Evolutionary conservation across 352 stramenopile species (phyloP).

Genomic region (Pythium aquatile): DNA sequence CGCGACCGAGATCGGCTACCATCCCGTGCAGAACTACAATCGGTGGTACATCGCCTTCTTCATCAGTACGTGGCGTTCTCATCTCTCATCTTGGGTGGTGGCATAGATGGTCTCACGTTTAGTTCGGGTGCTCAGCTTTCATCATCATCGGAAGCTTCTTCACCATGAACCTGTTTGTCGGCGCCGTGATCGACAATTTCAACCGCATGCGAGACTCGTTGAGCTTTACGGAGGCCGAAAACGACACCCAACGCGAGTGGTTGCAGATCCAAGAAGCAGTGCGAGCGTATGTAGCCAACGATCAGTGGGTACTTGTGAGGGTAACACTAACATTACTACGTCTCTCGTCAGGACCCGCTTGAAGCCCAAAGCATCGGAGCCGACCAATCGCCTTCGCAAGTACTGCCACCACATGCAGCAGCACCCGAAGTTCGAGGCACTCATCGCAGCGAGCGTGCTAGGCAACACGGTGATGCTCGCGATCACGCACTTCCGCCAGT

Average conservation of each 20-base stretch:
- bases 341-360: constrained; percentile 28
- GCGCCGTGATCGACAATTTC: constrained; percentile 89
- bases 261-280: constrained; percentile 46
- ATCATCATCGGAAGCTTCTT: constrained; percentile 87
- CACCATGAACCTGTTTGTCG: constrained; percentile 87
- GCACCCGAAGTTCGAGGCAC: constrained; percentile 33
- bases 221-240: constrained; percentile 40
- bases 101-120: background rate
- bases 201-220: constrained; percentile 55
- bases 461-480: constrained; percentile 44
- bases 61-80: constrained; percentile 34
- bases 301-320: too few relatives aligned
- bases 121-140: constrained; percentile 43
- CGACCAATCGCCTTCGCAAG: constrained; percentile 22
- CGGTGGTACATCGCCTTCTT: constrained; percentile 71
- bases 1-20: constrained; percentile 52
- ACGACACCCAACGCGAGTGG: constrained; percentile 71
- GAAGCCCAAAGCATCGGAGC: constrained; percentile 27
- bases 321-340: too few relatives aligned
- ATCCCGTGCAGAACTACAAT: constrained; percentile 75
- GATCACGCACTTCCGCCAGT: constrained; percentile 38
- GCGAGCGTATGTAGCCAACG: constrained; percentile 20
- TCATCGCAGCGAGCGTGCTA: constrained; percentile 35
- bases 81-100: background rate
- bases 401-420: constrained; percentile 37